Conservation (phyloP, 176 grass and related monocot species). For the Triticum timopheevii region DNA sequence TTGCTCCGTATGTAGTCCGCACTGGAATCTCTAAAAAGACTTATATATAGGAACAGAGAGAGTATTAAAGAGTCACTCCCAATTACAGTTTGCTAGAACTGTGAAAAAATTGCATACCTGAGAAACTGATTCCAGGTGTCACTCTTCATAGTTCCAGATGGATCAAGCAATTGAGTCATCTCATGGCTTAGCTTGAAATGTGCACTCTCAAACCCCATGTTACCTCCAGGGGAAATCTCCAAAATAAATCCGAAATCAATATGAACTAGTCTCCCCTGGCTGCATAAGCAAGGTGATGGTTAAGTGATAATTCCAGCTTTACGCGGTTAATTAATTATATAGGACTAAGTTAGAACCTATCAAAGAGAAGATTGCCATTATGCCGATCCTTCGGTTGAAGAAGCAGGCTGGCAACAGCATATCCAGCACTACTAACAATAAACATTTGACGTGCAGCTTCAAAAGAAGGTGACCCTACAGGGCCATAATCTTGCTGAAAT, state of each 20-base stretch:
- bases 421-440: constrained; percentile 97
- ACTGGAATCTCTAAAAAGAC: too few relatives aligned
- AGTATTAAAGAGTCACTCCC: not conserved
- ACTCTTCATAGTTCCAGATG: constrained; percentile 97
- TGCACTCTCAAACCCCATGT: constrained; percentile 98
- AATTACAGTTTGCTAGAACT: constrained; percentile 9
- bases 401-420: constrained; percentile 96
- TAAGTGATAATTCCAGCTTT: constrained; percentile 26
- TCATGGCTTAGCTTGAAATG: constrained; percentile 99
- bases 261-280: constrained; percentile 97
- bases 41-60: not conserved
- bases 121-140: constrained; percentile 98
- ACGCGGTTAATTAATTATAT: constrained; percentile 25
- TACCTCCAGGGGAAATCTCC: constrained; percentile 98
- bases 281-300: constrained; percentile 53
- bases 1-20: too few relatives aligned
- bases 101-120: constrained; percentile 53
- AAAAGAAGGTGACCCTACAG: constrained; percentile 87
- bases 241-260: constrained; percentile 99
- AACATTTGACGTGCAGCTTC: constrained; percentile 98
- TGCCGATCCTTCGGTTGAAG: constrained; percentile 99
- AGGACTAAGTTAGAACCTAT: constrained; percentile 55
- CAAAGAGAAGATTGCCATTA: constrained; percentile 99
- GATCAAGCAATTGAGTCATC: constrained; percentile 99
- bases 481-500: constrained; percentile 99